Evolutionary conservation across 1,284 basidiomycete genomes (phyloP), one percentile per base, ranked within the genome.

Genomic region (Apiotrichum gamsii): DNA sequence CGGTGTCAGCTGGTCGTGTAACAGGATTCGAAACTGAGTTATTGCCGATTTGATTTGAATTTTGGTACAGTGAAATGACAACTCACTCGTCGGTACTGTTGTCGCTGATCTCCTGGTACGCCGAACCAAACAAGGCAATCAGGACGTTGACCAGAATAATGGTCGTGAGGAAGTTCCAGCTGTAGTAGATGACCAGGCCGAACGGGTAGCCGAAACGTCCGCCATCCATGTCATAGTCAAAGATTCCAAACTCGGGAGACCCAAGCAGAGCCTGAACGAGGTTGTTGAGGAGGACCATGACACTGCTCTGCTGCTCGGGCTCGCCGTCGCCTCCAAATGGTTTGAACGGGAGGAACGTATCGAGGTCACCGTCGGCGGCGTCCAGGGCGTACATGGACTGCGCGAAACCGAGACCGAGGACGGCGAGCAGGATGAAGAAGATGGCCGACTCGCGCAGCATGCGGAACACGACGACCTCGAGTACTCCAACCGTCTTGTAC

Each of bases 401-500:
- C 16, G 79, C 77, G 65, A 95, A 95, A 1, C 91, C 91, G 31
- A 89, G 68, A 8, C 81, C 85, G 46, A 94, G 78, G 30, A 95
- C 77, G 5, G 82, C 87, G 8, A 93, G 75, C 85, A 67, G 81
- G 80, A 75, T 74, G 62, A 94, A 91, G 76, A 96, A 97, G 47
- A 94, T 90, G 4, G 86, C 83, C 9, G 87, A 90, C 70, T 96
- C 91, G 65, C 86, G 82, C 54, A 95, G 74, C 91, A 95, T 95
- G 23, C 73, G 52, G 51, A 72, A 69, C 13, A 73, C 65, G 28
- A 75, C 72, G 25, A 76, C 72, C 57, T 75, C 70, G 25, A 70
- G 58, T 1, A 68, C 68, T 23, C 73, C 73, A 18, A 74, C 67
- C 6, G 68, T 59, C 81, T 90, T 87, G 70, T 80, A 87, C 3